Evolutionary conservation across 257 asterid species (phyloP).

Genomic region (Dorcoceras hygrometricum): DNA sequence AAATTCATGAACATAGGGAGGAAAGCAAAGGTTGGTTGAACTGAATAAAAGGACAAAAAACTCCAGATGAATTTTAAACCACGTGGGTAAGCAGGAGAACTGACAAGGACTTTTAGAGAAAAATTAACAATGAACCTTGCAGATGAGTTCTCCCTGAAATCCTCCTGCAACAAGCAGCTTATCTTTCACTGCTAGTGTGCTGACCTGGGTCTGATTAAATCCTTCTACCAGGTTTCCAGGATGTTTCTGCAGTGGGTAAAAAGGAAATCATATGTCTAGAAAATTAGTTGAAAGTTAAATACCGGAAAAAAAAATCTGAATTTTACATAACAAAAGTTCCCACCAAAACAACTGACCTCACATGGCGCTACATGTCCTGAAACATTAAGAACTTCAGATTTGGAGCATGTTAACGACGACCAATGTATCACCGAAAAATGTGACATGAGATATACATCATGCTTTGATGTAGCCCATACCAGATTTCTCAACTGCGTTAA

Average conservation of each 20-base stretch:
- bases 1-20: not conserved
- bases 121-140: conserved; percentile 55
- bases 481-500: conserved; percentile 75
- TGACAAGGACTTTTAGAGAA: conserved; percentile 2
- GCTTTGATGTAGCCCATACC: conserved; percentile 92
- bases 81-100: conserved; percentile 11
- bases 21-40: not conserved
- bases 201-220: conserved; percentile 88
- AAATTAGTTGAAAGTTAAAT: conserved; percentile 1
- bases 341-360: conserved; percentile 51
- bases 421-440: conserved; percentile 81
- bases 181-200: conserved; percentile 88
- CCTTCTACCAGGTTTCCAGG: conserved; percentile 95
- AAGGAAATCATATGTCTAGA: conserved; percentile 8
- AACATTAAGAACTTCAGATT: conserved; percentile 75
- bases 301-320: not conserved
- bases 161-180: conserved; percentile 95
- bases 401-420: conserved; percentile 65
- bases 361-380: conserved; percentile 83
- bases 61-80: not conserved
- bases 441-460: conserved; percentile 85
- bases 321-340: not conserved
- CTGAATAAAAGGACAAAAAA: conserved; percentile 13
- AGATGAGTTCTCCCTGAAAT: conserved; percentile 90
- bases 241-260: conserved; percentile 57